Percentiles rank a stretch among this genome's conserved stretches.
Evolutionary conservation across 805 yeast species (phyloP).

Genomic region (Wickerhamiella vanderwaltii): DNA sequence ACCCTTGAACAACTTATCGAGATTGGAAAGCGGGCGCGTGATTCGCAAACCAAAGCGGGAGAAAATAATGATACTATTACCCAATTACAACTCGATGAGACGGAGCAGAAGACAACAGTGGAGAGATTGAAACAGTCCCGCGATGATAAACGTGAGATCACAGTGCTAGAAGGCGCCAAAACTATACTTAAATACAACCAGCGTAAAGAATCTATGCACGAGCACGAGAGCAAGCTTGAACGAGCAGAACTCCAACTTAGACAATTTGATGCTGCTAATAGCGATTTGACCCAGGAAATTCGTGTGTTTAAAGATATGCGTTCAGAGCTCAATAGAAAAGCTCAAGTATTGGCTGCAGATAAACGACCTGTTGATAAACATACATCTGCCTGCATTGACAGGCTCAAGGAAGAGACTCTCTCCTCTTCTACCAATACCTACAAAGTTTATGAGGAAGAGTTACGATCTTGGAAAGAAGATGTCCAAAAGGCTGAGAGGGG

Average conservation of each 20-base stretch:
- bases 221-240: slow-evolving; percentile 9
- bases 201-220: slow-evolving; percentile 26
- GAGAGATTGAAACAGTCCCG: slow-evolving; percentile 4
- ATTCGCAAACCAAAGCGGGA: slow-evolving; percentile 18
- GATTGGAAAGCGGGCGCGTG: slow-evolving; percentile 32
- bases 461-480: too few relatives aligned
- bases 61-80: background rate
- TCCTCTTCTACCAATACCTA: too few relatives aligned
- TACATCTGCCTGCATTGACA: too few relatives aligned
- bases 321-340: too few relatives aligned
- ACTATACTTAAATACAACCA: background rate
- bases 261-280: too few relatives aligned
- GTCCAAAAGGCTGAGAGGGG: too few relatives aligned
- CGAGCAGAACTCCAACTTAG: background rate
- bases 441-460: too few relatives aligned
- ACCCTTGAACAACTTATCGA: slow-evolving; percentile 46
- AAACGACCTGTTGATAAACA: too few relatives aligned
- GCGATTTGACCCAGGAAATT: too few relatives aligned
- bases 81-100: slow-evolving; percentile 1
- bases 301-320: too few relatives aligned
- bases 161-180: slow-evolving; percentile 1
- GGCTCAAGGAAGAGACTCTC: too few relatives aligned
- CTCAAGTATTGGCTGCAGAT: too few relatives aligned
- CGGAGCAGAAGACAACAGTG: slow-evolving; percentile 13
- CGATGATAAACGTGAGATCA: slow-evolving; percentile 7